Evolutionary conservation across 208 protist genomes (phyloP), one percentile per base, ranked within the genome.

Genomic region (Wallacemonas sp.): DNA sequence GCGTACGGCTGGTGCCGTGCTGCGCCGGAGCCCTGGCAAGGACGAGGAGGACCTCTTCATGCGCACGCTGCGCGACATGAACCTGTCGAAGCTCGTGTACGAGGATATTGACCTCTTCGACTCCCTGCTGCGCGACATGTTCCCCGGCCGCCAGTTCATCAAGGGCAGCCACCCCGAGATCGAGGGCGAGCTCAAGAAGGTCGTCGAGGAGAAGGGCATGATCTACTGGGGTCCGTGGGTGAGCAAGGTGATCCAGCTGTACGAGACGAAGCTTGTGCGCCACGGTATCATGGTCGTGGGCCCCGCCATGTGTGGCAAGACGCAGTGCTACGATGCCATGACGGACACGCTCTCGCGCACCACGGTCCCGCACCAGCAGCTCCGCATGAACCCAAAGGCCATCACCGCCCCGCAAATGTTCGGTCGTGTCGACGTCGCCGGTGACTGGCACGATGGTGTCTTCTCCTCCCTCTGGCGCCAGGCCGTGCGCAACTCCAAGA

Each of bases 101-200:
- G 97, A 99, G 65, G 98, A 99, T 68, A 97, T 98, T 65, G 93
- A 95, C 23, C 83, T 99, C 26, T 99, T 99, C 82, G 83, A 98
- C 65, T 97, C 96, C 9, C 86, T 99, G 19, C 79, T 99, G 36
- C 85, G 82, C 30, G 94, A 98, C 78, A 93, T 98, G 87, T 98
- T 98, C 89, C 94, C 93, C 21, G 86, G 87, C 27, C 90, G 90
- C 21, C 93, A 91, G 76, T 89, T 94, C 65, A 92, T 96, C 11
- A 97, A 98, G 89, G 87, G 87, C 56, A 83, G 76, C 23, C 88
- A 96, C 72, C 87, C 85, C n/a, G 92, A 98, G 72, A 88, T 97
- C 65, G 93, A 97, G 68, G 88, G 77, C 11, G 89, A 91, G 71
- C 70, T 98, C n/a, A 83, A 85, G 67, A 87, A 92, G 67, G 81